Evolutionary conservation across 495 filamentous ascomycete species (phyloP), one percentile per base, ranked within the genome.

Genomic region (Xylaria cubensis): DNA sequence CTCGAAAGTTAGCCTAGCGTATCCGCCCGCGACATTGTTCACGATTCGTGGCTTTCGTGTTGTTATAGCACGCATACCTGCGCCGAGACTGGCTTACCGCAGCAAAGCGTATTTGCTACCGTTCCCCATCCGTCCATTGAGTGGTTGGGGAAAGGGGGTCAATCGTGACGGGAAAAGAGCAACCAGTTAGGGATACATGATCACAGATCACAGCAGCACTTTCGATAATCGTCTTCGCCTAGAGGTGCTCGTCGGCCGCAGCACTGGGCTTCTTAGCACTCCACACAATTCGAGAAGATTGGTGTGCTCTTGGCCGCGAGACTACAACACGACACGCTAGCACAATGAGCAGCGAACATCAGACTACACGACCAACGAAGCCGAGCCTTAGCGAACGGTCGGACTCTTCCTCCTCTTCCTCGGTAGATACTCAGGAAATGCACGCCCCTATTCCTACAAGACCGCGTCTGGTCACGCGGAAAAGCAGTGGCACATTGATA

Each of bases 401-500:
- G 66, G 77, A 80, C 69, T 81, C 79, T 48, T 85, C 83, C 12
- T 84, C 82, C 24, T 77, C 78, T 44, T 80, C 81, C 34, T 83
- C 82, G 4, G 56, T 77, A 50, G 84, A 82, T 53, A 77, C 75
- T 1, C 73, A 73, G 5, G 78, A 80, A 12, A 83, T 84, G n/a
- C 77, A 83, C 66, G 77, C 79, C 36, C 83, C 84, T 17, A 71
- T 81, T 46, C 81, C 90, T 77, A 73, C 87, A 81, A 75, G 86
- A 79, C 79, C 87, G 82, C 81, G 85, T 76, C 76, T 86, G 39
- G 80, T 82, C 53, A 91, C 87, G 75, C 87, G 93, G 48, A 93
- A 92, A 81, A 90, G 90, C 64, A 93, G 91, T 76, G 92, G 91
- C 72, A 93, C 93, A 41, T 92, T 94, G 73, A 91, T 97, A 71